Evolutionary conservation across 305 asterid species (phyloP).

Genomic region (Ilex paraguariensis): DNA sequence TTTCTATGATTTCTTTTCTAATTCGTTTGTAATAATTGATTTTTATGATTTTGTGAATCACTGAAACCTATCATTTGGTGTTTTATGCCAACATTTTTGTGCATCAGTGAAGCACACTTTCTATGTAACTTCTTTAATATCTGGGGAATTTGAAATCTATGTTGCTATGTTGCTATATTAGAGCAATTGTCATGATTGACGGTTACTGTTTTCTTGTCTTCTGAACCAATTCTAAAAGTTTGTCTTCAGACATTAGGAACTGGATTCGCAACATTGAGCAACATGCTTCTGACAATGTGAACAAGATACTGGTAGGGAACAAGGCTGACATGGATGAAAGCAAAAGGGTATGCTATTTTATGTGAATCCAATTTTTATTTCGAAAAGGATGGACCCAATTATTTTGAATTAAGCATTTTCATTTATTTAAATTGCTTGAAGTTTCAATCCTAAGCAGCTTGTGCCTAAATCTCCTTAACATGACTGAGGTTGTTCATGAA

Average conservation of each 20-base stretch:
- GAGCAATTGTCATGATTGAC: not conserved
- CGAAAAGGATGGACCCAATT: no score
- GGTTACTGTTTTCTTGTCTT: not conserved
- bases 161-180: not conserved
- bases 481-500: no score
- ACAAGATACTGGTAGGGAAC: conserved; percentile 5
- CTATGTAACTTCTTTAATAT: not conserved
- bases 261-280: conserved; percentile 7
- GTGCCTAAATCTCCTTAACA: no score
- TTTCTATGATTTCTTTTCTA: not conserved
- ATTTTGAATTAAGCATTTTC: no score
- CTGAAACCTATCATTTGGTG: no score
- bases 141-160: not conserved
- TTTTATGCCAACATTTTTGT: no score
- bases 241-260: not conserved
- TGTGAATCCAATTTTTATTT: not conserved
- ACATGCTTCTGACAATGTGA: conserved; percentile 6
- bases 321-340: conserved; percentile 6
- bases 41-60: not conserved
- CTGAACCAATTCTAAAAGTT: not conserved
- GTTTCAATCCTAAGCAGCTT: no score
- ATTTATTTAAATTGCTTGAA: not conserved
- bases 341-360: not conserved
- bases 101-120: not conserved
- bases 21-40: not conserved